Base-by-base conservation (phyloP, 805 yeast species). In the Candida vartiovaarae region DNA sequence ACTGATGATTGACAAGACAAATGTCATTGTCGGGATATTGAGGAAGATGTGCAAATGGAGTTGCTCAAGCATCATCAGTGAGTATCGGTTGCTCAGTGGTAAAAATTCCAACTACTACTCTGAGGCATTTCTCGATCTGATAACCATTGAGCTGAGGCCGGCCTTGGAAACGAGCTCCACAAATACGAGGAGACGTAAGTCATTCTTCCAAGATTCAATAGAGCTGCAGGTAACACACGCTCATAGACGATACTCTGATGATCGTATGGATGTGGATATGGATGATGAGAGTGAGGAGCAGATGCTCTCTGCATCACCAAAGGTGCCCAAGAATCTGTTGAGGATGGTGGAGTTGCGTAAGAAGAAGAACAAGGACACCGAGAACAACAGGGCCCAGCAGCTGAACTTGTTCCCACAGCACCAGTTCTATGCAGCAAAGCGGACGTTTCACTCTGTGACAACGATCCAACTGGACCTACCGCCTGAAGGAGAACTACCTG, bases 41-140 rank as follows among this genome's bases (percentile, higher is more conserved):
- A 70, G 99, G 41, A 81, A 83, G 59, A 70, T 90, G 34, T 93
- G 87, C 62, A 84, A 84, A 63, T 91, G 97, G 98, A 82, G 80
- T 53, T 83, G 84, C 58, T 78, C 90, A 25, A 82, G 95, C 20
- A 78, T 91, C 5, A 75, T 89, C 24, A 83, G 82, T 54, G 98
- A 91, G 61, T 93, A 88, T 63, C 69, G 96, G 42, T 70, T 85
- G 7, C 85, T 79, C 61, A 71, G 86, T 23, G 84, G 88, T 29
- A 78, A 76, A 51, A 79, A 83, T 52, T 72, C 83, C 38, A 88
- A 81, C 54, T 89, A 88, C 59, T 77, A 75, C 51, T 86, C 88
- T 23, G 96, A 90, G 58, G 82, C 82, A 4, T 88, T 84, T 53
- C 64, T 91, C 38, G 98, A 91, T 56, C 62, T 89, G 46, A 68